phyloP scores from a whole-genome alignment of 192 early-diverging fungal genomes.

The Anaeromyces robustus region DNA sequence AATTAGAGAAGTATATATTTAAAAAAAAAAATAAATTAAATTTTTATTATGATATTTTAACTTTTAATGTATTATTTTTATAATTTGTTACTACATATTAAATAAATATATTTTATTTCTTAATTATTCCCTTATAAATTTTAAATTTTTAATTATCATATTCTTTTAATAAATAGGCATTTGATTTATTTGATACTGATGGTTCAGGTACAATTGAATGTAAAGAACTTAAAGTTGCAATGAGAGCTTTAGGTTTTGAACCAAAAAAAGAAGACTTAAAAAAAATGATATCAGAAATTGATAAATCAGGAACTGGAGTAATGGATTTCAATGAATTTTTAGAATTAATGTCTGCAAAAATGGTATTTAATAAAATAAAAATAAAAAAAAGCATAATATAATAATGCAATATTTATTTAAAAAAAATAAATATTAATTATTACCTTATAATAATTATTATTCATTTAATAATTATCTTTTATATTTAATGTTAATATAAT shows the following conservation, averaged over 20 bases:
- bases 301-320: conserved; percentile 10
- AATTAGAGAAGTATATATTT: conserved; percentile 36
- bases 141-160: no score
- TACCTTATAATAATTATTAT: no score
- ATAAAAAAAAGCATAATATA: not conserved
- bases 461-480: no score
- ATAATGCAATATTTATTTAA: no score
- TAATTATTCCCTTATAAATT: no score
- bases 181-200: conserved; percentile 55
- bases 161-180: conserved; percentile 28
- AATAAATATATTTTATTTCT: no score
- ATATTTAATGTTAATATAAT: not conserved
- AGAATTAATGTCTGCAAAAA: conserved; percentile 37
- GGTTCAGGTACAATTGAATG: conserved; percentile 37
- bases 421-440: no score
- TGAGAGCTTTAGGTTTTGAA: conserved; percentile 34
- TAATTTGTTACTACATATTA: no score
- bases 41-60: no score
- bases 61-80: no score
- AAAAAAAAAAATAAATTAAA: no score
- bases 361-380: conserved; percentile 20
- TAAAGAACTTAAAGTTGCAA: conserved; percentile 56
- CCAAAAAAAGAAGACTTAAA: conserved; percentile 30
- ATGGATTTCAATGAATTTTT: conserved; percentile 29
- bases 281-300: conserved; percentile 18